Base-by-base conservation (phyloP, 352 stramenopile genomes). In the Globisporangium splendens region DNA sequence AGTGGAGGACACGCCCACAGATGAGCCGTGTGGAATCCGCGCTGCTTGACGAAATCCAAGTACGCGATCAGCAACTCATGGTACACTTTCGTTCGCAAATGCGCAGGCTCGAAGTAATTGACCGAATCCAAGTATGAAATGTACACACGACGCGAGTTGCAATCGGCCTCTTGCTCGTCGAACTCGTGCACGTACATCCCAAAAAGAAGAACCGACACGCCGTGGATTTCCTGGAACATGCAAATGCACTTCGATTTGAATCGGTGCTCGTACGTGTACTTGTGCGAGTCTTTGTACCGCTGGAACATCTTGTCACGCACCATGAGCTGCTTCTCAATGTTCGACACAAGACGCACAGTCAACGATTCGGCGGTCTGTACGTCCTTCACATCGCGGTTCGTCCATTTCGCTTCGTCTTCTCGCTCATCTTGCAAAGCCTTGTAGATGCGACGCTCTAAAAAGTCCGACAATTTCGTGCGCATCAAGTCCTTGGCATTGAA, bases 171-270 rank as follows among this genome's bases (percentile, higher is more conserved):
- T 57, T 98, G 93, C 60, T 99, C 93, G 63, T 98, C 97, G 66
- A 99, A 99, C 67, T 99, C 97, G 68, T 99, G 98, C 7, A 99
- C 96, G 68, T 99, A 99, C 69, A 99, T 98, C 44, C 96, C 97
- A 71, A 99, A 99, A 0, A 99, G 74, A 56, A 99, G 91, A 6
- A 99, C 96, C 68, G 99, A 98, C 15, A 99, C 97, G 31, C 97
- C 97, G 68, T 99, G 96, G 58, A 99, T 96, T 69, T 99, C 96
- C 75, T 99, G 97, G 69, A 99, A 99, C 63, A 99, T 96, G 62
- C 99, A 93, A 52, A 99, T 91, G 68, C 97, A 99, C 72, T 99
- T 99, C 61, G 95, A 98, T 59, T 98, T 95, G 69, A 96, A 96
- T 14, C 89, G 89, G 53, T 94, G 82, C 65, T 96, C 87, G 8